Evolutionary conservation across 805 yeast genomes (phyloP).

Genomic region (Brettanomyces naardenensis): DNA sequence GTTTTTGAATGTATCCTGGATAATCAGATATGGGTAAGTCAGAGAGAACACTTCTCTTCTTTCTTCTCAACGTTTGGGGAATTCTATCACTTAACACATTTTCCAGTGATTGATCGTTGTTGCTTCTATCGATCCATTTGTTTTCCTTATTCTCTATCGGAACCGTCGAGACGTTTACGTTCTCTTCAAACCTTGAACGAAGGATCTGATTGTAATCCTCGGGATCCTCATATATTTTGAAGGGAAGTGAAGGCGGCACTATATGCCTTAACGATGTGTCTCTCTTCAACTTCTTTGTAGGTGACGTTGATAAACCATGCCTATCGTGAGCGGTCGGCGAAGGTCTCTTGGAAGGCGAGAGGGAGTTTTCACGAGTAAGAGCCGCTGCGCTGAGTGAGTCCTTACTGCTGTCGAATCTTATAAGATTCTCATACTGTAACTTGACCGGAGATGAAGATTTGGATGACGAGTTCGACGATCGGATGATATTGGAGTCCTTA

Average conservation of each 20-base stretch:
- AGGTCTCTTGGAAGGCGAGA: conserved; percentile 1
- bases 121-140: neutral
- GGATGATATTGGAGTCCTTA: conserved; percentile 3
- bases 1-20: conserved; percentile 6
- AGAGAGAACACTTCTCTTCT: neutral
- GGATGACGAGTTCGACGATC: conserved; percentile 2
- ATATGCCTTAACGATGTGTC: neutral
- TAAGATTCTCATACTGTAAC: neutral
- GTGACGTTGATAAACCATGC: neutral
- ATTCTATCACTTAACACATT: neutral
- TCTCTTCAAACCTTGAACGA: conserved; percentile 1
- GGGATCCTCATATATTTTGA: conserved; percentile 7
- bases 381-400: too few relatives aligned
- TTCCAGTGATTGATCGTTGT: neutral
- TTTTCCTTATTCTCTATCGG: conserved; percentile 1
- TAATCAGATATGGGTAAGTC: conserved; percentile 6
- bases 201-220: conserved; percentile 1
- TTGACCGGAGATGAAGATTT: conserved; percentile 2
- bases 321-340: neutral
- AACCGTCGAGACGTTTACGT: neutral
- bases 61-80: neutral
- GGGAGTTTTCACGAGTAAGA: neutral
- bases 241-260: neutral
- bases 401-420: too few relatives aligned
- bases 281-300: conserved; percentile 1